Conservation (phyloP, 345 rosid genomes). For the Carallia pectinifolia region DNA sequence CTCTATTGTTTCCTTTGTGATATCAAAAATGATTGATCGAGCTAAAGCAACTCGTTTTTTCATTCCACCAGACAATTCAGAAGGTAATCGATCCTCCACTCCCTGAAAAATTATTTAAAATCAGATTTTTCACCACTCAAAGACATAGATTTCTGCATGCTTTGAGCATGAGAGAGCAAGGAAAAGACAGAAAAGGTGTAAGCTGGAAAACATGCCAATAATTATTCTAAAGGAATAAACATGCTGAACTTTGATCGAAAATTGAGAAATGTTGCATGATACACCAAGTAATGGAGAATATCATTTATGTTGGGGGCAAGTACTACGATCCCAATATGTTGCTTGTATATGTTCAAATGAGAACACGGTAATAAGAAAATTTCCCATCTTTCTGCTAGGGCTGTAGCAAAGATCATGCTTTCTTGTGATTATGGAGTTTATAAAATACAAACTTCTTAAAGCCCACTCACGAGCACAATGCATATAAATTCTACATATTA, state of each 20-base stretch:
- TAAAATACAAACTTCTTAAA: too few relatives aligned
- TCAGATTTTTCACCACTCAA: constrained; percentile 9
- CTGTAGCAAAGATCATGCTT: too few relatives aligned
- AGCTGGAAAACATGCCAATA: background rate
- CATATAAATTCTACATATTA: background rate
- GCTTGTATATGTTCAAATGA: background rate
- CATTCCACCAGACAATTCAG: constrained; percentile 97
- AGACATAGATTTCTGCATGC: background rate
- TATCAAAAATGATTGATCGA: constrained; percentile 81
- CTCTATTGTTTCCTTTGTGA: constrained; percentile 70
- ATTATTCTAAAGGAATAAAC: background rate
- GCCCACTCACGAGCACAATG: background rate
- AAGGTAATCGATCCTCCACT: constrained; percentile 87
- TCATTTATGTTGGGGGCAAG: background rate
- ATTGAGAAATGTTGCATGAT: background rate
- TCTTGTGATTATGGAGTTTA: too few relatives aligned
- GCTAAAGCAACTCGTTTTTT: constrained; percentile 99
- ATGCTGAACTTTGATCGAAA: background rate
- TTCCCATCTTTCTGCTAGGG: too few relatives aligned
- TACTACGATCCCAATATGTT: background rate
- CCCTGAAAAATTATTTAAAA: constrained; percentile 47
- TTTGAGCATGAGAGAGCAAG: background rate
- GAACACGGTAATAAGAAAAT: background rate
- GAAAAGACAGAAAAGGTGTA: background rate
- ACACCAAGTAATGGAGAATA: background rate